Conservation (phyloP, 768 basidiomycete genomes). For the Ramaria rubella region DNA sequence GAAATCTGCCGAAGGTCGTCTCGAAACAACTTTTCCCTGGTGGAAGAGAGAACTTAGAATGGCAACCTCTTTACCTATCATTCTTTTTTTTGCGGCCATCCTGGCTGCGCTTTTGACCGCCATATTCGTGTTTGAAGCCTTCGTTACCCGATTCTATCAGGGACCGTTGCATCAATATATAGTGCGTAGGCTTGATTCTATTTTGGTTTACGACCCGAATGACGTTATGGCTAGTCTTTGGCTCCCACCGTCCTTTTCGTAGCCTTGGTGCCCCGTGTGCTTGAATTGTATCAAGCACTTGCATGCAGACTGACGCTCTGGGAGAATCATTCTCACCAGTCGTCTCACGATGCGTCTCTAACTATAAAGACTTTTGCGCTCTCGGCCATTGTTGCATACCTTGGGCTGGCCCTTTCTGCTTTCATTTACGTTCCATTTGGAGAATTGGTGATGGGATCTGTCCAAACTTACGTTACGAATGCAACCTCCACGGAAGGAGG, state of each 20-base stretch:
- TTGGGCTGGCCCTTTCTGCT: constrained; percentile 86
- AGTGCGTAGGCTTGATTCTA: constrained; percentile 39
- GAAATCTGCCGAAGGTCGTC: constrained; percentile 12
- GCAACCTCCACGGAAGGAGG: background rate
- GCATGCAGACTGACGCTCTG: constrained; percentile 70
- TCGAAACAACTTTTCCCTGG: constrained; percentile 45
- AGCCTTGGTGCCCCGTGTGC: constrained; percentile 70
- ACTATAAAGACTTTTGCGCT: constrained; percentile 90
- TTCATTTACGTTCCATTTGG: constrained; percentile 96
- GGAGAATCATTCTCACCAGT: constrained; percentile 88
- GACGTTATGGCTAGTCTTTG: constrained; percentile 46
- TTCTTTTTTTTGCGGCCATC: constrained; percentile 63
- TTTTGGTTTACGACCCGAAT: background rate
- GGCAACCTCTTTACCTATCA: constrained; percentile 62
- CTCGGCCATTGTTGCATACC: constrained; percentile 83
- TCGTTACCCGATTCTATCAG: constrained; percentile 81
- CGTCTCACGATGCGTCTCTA: constrained; percentile 68
- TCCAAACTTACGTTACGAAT: constrained; percentile 21
- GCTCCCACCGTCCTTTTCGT: constrained; percentile 80
- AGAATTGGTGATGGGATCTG: constrained; percentile 65
- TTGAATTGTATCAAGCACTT: constrained; percentile 62
- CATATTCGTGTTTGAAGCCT: constrained; percentile 86
- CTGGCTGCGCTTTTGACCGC: constrained; percentile 67
- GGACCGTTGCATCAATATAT: constrained; percentile 78
- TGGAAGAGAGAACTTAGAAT: constrained; percentile 67